Percentiles rank a stretch among this genome's conserved stretches.
These are phyloP conservation scores for Aspergillus carlsbadensis DNA, from an alignment of 495 filamentous ascomycete species.

Conservation along the genomic window DNA sequence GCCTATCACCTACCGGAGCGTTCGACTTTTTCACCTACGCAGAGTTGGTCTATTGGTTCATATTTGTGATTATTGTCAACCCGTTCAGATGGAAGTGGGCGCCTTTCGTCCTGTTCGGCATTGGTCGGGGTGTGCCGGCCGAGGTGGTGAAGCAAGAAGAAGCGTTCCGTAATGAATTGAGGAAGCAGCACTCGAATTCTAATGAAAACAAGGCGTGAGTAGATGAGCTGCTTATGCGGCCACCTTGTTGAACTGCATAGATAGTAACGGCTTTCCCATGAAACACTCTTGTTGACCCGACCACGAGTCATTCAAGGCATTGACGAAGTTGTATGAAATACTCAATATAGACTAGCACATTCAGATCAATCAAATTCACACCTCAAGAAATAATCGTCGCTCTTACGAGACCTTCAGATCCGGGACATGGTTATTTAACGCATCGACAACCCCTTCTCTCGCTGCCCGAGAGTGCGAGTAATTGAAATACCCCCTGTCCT, in stretches of 20 bases:
- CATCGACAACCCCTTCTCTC: slow-evolving; percentile 4
- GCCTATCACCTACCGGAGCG: slow-evolving; percentile 62
- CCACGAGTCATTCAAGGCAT: too few species aligned
- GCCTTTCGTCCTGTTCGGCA: slow-evolving; percentile 75
- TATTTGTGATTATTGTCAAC: slow-evolving; percentile 74
- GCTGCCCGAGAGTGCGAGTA: background rate
- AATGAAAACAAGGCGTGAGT: background rate
- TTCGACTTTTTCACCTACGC: slow-evolving; percentile 90
- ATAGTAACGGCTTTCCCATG: too few species aligned
- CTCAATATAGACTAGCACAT: background rate
- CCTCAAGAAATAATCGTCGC: background rate
- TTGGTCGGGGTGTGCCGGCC: slow-evolving; percentile 65
- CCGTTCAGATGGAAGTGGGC: slow-evolving; percentile 79
- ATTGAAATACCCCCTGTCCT: slow-evolving; percentile 16
- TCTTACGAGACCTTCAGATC: background rate
- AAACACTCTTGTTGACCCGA: too few species aligned
- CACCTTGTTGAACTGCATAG: too few species aligned
- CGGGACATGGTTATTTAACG: slow-evolving; percentile 2
- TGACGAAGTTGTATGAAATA: too few species aligned
- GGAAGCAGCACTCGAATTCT: slow-evolving; percentile 22
- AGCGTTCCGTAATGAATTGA: slow-evolving; percentile 31
- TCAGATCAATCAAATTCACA: background rate
- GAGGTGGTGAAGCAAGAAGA: slow-evolving; percentile 66
- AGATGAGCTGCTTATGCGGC: too few species aligned
- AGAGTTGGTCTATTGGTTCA: slow-evolving; percentile 82